Evolutionary conservation across 306 rosid species (phyloP).

Genomic region (Quercus parvula): DNA sequence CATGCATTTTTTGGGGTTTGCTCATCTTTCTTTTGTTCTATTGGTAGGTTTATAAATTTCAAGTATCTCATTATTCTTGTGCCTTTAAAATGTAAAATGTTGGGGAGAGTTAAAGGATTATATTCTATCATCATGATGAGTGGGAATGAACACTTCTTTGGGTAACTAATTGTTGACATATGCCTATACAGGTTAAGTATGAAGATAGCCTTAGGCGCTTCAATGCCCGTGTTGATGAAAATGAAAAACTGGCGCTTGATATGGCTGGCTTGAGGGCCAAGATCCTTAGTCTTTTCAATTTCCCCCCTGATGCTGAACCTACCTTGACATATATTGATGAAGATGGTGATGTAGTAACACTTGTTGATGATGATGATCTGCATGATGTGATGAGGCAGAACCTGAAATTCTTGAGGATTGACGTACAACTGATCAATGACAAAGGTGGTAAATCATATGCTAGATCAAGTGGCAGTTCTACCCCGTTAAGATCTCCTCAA

Average conservation of each 20-base stretch:
- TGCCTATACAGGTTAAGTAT: constrained; percentile 50
- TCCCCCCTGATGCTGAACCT: constrained; percentile 48
- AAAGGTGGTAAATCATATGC: constrained; percentile 30
- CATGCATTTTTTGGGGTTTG: neutral
- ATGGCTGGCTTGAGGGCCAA: constrained; percentile 59
- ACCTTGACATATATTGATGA: constrained; percentile 73
- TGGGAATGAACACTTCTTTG: neutral
- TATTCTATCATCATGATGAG: neutral
- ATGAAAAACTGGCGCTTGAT: constrained; percentile 59
- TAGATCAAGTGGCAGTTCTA: constrained; percentile 56
- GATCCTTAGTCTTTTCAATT: constrained; percentile 45
- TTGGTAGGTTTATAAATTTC: neutral
- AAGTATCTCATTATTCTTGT: neutral
- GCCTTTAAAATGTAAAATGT: neutral
- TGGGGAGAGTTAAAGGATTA: neutral
- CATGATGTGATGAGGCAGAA: constrained; percentile 66
- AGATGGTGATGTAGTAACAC: constrained; percentile 84
- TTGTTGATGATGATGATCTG: constrained; percentile 79
- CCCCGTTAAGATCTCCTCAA: constrained; percentile 38
- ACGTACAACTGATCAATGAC: constrained; percentile 41
- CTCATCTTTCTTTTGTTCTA: neutral
- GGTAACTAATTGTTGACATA: constrained; percentile 2
- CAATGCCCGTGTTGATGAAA: constrained; percentile 44
- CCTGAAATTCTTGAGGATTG: constrained; percentile 67
- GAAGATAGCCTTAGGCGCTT: constrained; percentile 82